Base-by-base conservation (phyloP, 2,329 filamentous ascomycete species). In the Ceratocystis colombiana region DNA sequence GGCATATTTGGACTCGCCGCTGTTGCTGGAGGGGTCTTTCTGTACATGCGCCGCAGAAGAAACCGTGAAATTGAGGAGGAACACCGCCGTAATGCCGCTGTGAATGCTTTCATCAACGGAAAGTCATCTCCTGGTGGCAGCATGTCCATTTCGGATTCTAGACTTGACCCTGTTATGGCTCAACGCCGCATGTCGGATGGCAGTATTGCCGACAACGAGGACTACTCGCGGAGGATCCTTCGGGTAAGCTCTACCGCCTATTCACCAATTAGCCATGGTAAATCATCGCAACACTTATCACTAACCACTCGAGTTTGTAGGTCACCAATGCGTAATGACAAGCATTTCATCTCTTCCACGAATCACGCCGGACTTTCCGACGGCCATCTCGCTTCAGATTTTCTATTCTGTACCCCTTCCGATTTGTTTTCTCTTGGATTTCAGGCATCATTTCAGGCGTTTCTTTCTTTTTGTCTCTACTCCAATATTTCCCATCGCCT, bases 151-250 rank as follows among this genome's bases (percentile, higher is more conserved):
- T 85, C 85, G 15, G 93, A 97, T 74, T 87, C 89, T 53, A 85
- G 93, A 66, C 84, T 96, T 67, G 93, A 97, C 70, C 90, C 91
- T 6, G 86, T 91, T 70, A 87, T 95, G 82, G 87, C 88, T 67
- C 84, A 91, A 71, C 83, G 90, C 73, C 85, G 92, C 76, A 83
- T 93, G 78, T 96, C 93, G 77, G 90, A 94, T 73, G 93, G 93
- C 71, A 96, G 92, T 76, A 96, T 97, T 75, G 93, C 92, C 64
- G 93, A 97, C 75, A 95, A 96, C 77, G 86, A 96, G 77, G 93
- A 97, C 76, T 97, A 96, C 78, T 96, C 93, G 69, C 86, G 93
- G 78, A 88, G 89, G 78, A 96, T 97, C 76, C 83, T 97, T 73
- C 89, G 95, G 85, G 93, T 96, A 82, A 70, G 84, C 78, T 20